Evolutionary conservation across 140 eudicot genomes (phyloP).

Genomic region (Cichorium intybus): DNA sequence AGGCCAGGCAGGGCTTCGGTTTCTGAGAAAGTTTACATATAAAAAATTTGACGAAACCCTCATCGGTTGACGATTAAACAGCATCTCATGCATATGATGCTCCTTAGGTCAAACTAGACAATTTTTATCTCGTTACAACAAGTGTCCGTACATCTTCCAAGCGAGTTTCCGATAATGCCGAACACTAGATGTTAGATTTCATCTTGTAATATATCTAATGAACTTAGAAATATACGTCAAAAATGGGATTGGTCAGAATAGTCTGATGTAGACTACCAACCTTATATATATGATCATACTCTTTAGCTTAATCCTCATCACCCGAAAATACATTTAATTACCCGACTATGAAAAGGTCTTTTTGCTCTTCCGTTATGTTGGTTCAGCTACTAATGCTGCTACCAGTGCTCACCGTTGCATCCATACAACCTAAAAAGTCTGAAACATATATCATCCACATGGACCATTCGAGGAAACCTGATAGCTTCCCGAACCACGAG

Average conservation of each 20-base stretch:
- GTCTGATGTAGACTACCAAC: background rate
- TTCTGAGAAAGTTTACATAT: background rate
- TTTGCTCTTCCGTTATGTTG: background rate
- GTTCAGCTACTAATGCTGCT: slow-evolving; percentile 5
- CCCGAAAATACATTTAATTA: background rate
- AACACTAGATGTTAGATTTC: slow-evolving; percentile 8
- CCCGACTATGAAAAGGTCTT: slow-evolving; percentile 12
- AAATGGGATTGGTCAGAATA: background rate
- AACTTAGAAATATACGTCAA: slow-evolving; percentile 2
- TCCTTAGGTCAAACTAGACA: background rate
- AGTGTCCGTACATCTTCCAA: background rate
- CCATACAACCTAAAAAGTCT: background rate
- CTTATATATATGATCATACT: slow-evolving; percentile 16
- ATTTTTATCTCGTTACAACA: background rate
- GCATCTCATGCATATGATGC: background rate
- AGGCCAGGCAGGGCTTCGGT: background rate
- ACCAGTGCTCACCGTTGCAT: background rate
- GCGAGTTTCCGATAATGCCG: background rate
- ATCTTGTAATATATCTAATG: background rate
- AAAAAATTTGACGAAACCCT: background rate
- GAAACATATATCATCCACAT: slow-evolving; percentile 43
- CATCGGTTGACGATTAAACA: background rate
- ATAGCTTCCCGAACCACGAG: slow-evolving; percentile 29
- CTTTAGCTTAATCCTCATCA: background rate
- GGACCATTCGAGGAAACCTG: slow-evolving; percentile 36